Base-by-base conservation (phyloP, 345 rosid species). In the Rhizophora apiculata region DNA sequence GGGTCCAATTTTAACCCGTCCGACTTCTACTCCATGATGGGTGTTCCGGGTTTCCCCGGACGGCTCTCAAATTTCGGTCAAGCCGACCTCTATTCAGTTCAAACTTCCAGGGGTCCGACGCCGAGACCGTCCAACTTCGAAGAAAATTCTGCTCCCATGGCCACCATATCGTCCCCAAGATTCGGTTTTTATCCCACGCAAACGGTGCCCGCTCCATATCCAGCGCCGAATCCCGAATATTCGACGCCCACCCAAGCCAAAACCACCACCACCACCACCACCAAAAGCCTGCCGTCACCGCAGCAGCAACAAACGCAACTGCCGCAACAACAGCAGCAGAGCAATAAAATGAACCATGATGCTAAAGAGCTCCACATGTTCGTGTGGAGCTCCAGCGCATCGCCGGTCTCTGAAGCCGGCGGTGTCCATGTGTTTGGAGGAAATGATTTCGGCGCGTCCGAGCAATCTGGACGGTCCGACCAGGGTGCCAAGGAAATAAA, bases 401-500 rank as follows among this genome's bases (percentile, higher is more conserved):
- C 82, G 27, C 82, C 82, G 1, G 82, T 78, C 15, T 82, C 85
- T 0, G 82, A 78, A 74, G 82, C 78, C 13, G 87, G 83, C 5
- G 90, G 97, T 63, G 85, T 83, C 26, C 91, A 87, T 26, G 93
- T 85, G 43, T 89, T 83, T 21, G 91, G 91, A 0, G 89, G 94
- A 31, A 74, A 80, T 0, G 96, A 91, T 26, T 74, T 82, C 6
- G 87, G 82, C 8, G 65, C 85, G 0, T 48, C 88, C 15, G 96
- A 93, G 54, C 94, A 85, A 74, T 85, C 93, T 0, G 92, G 90
- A 49, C 81, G 88, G 80, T 81, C 97, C 16, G 97, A 94, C 51
- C 98, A 88, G 69, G 89, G 95, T 6, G 95, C 93, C 18, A 91
- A 91, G 76, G 98, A 94, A 82, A 94, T 94, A 66, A 83, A 96